These are phyloP conservation scores for Vanilla planifolia DNA, from an alignment of 106 monocot species.

Conservation along the genomic window DNA sequence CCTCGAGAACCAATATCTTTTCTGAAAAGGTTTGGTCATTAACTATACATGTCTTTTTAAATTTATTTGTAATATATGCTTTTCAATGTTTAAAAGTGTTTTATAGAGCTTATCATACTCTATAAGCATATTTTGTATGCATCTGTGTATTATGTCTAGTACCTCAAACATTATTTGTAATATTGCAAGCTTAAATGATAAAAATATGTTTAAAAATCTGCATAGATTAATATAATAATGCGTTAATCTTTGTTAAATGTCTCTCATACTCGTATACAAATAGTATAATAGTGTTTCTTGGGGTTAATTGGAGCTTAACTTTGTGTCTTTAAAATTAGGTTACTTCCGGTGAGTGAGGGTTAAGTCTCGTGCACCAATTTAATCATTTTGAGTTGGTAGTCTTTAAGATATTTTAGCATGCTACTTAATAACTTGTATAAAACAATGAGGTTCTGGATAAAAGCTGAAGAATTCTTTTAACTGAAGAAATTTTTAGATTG, in stretches of 20 bases:
- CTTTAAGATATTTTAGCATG: background rate
- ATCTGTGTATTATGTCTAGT: no score
- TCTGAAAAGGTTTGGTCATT: slow-evolving; percentile 34
- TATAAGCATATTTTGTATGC: background rate
- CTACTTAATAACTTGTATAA: background rate
- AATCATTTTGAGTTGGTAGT: background rate
- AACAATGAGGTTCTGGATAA: background rate
- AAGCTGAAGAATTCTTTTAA: background rate
- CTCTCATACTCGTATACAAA: no score
- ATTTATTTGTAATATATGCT: no score
- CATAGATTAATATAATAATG: no score
- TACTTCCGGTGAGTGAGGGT: background rate
- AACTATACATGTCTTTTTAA: no score
- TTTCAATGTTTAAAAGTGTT: no score
- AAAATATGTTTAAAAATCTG: no score
- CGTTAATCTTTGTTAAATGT: no score
- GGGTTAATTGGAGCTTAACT: slow-evolving; percentile 1
- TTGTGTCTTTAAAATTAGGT: background rate
- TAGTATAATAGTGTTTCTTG: background rate
- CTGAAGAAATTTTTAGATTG: no score
- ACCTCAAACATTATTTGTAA: no score
- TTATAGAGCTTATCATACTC: no score
- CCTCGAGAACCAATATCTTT: slow-evolving; percentile 48
- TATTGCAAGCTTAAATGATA: no score
- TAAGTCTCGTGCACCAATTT: background rate